Evolutionary conservation across 345 rosid genomes (phyloP), one percentile per base, ranked within the genome.

Genomic region (Euphorbia tirucalli): DNA sequence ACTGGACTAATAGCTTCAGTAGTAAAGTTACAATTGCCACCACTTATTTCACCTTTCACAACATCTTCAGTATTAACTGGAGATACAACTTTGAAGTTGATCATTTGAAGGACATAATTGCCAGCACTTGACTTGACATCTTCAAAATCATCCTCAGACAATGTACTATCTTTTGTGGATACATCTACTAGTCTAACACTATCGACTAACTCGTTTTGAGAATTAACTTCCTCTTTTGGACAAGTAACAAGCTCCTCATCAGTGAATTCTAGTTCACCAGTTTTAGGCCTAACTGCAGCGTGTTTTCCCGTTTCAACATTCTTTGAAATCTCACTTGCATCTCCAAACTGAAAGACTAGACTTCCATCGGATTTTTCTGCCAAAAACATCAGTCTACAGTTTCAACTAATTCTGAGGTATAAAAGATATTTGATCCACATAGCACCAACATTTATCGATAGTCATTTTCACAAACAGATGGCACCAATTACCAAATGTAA

Each of bases 341-440:
- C 78, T 37, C 95, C 93, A 31, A 89, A 92, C 16, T 75, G 81
- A 57, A 88, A 92, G 52, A 92, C 65, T 49, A 85, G 7, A 69
- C 88, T 89, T 6, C 92, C 96, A 79, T 92, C 97, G 4, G 78
- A 44, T 3, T 52, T 61, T 77, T 84, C 97, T 92, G 84, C 56
- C 35, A 55, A 37, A 16, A 69, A 19, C 15, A 41, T 35, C 14
- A 13, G 14, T 15, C n/a, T 2, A 31, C 65, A 61, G 18, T 31
- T 18, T 10, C 30, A 30, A 18, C 39, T 31, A 18, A 61, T 16
- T 19, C 65, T 4, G 37, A 60, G 3, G 39, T 18, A 30, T 0
- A 44, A 44, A 48, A 21, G 46, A 21, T 16, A 19, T 28, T 13
- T 11, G 52, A 15, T 61, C 24, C 10, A 21, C 32, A 64, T 62